A percentile compares a stretch with the other conserved stretches of the same genome.
Conservation (phyloP, 2,329 filamentous ascomycete genomes). For the Fusarium palustre region DNA sequence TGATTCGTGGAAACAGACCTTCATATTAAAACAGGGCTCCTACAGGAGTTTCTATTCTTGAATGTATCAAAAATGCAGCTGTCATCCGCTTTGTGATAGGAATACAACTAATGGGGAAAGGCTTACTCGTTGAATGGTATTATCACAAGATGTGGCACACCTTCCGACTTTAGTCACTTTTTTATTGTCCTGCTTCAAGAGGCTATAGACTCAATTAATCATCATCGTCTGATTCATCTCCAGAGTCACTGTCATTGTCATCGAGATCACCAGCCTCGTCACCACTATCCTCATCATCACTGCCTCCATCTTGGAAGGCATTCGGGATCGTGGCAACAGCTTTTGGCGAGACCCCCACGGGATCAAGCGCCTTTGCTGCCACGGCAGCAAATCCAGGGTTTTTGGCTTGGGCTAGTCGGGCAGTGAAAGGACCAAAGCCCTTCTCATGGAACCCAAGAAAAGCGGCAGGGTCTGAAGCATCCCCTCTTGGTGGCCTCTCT, state of each 20-base stretch:
- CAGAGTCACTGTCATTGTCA: background rate
- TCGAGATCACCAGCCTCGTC: background rate
- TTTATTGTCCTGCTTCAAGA: background rate
- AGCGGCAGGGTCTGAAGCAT: background rate
- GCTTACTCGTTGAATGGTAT: background rate
- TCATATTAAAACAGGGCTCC: background rate
- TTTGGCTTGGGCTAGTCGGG: background rate
- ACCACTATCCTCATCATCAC: slow-evolving; percentile 3
- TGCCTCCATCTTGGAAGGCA: background rate
- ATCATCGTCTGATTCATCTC: background rate
- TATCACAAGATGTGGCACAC: background rate
- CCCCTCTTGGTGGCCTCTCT: background rate
- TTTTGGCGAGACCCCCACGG: slow-evolving; percentile 1
- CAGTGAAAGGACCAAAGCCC: slow-evolving; percentile 1
- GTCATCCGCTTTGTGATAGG: background rate
- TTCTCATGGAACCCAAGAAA: slow-evolving; percentile 12
- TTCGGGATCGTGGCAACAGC: slow-evolving; percentile 3
- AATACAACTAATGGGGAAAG: background rate
- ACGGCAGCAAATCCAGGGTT: background rate
- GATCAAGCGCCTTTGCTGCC: background rate
- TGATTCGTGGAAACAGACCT: background rate
- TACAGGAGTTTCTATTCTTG: background rate
- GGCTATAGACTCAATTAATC: background rate
- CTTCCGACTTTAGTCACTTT: background rate
- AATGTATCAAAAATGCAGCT: background rate